Evolutionary conservation across 2,329 filamentous ascomycete genomes (phyloP).

Genomic region (Trichophyton schoenleinii): DNA sequence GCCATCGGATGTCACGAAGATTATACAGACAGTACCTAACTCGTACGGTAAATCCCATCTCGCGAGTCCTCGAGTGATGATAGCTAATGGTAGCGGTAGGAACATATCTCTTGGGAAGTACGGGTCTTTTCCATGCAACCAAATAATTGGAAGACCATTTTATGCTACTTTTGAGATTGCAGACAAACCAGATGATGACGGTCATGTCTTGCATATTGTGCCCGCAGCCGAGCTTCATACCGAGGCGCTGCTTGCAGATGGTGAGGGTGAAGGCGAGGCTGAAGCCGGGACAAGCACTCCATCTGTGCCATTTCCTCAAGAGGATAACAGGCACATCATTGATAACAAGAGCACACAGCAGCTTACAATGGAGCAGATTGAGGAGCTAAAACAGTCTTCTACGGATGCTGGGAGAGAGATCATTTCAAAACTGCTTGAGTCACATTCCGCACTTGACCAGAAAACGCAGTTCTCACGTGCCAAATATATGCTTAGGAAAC

Average conservation of each 20-base stretch:
- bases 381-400: constrained; percentile 58
- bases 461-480: constrained; percentile 89
- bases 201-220: constrained; percentile 60
- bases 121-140: constrained; percentile 76
- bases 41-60: constrained; percentile 39
- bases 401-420: constrained; percentile 73
- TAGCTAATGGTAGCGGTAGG: constrained; percentile 36
- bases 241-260: constrained; percentile 50
- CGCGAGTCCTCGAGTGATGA: constrained; percentile 14
- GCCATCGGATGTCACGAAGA: constrained; percentile 45
- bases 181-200: constrained; percentile 52
- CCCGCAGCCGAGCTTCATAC: constrained; percentile 71
- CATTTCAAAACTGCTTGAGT: constrained; percentile 82
- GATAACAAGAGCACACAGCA: constrained; percentile 60
- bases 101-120: constrained; percentile 86
- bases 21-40: constrained; percentile 49
- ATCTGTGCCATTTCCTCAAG: constrained; percentile 30
- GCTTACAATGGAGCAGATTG: constrained; percentile 58
- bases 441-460: constrained; percentile 79
- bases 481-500: constrained; percentile 91
- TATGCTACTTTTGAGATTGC: constrained; percentile 83
- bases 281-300: constrained; percentile 21
- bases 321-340: constrained; percentile 46
- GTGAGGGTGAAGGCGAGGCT: constrained; percentile 20
- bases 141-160: constrained; percentile 81